Evolutionary conservation across 2,329 filamentous ascomycete species (phyloP).

Genomic region (Talaromyces sp.): DNA sequence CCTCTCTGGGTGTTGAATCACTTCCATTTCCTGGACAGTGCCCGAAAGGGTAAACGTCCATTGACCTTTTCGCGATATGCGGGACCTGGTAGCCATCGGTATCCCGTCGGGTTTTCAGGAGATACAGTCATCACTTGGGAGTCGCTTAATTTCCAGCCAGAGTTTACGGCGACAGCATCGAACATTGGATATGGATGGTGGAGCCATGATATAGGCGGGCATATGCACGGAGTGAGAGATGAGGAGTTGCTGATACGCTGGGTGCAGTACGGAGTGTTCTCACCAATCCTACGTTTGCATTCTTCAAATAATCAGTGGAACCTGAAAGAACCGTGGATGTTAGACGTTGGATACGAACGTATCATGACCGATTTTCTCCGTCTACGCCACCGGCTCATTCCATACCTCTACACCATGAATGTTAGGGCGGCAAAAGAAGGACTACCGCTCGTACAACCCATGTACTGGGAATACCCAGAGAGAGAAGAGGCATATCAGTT

Average conservation of each 20-base stretch:
- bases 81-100: constrained; percentile 61
- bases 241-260: constrained; percentile 59
- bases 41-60: constrained; percentile 37
- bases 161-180: constrained; percentile 63
- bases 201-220: constrained; percentile 66
- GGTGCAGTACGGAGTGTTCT: constrained; percentile 61
- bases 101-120: constrained; percentile 63
- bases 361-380: constrained; percentile 52
- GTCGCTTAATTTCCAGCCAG: constrained; percentile 60
- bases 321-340: constrained; percentile 61
- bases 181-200: constrained; percentile 68
- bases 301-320: constrained; percentile 57
- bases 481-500: constrained; percentile 53
- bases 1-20: constrained; percentile 65
- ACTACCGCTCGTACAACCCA: constrained; percentile 56
- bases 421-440: constrained; percentile 43
- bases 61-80: constrained; percentile 61
- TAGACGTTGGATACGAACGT: constrained; percentile 44
- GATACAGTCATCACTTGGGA: constrained; percentile 60
- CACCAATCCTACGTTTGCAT: constrained; percentile 60
- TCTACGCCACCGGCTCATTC: constrained; percentile 57
- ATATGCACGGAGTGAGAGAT: constrained; percentile 54
- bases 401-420: constrained; percentile 60
- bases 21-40: constrained; percentile 58
- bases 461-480: constrained; percentile 60